Percentiles rank a stretch among this genome's conserved stretches.
Evolutionary conservation across 164 flowering plant species (phyloP).

Genomic region (Aristolochia californica): DNA sequence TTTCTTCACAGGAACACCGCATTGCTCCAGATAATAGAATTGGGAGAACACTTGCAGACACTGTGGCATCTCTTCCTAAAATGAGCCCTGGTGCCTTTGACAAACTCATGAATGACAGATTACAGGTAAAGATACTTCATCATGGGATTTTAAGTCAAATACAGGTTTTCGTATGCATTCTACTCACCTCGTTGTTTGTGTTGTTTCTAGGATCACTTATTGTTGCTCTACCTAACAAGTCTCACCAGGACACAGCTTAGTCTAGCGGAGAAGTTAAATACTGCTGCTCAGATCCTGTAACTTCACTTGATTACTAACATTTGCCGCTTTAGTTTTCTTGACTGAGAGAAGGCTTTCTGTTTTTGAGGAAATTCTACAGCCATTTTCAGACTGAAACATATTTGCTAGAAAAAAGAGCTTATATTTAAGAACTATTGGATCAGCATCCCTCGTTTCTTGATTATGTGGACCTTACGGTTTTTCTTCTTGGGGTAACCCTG

Average conservation of each 20-base stretch:
- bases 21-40: conserved; percentile 57
- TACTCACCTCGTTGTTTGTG: background rate
- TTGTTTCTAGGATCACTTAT: conserved; percentile 56
- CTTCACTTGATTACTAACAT: background rate
- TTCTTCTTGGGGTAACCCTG: too few relatives aligned
- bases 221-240: conserved; percentile 75
- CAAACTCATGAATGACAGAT: conserved; percentile 75
- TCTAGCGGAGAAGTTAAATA: conserved; percentile 92
- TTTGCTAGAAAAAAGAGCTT: too few relatives aligned
- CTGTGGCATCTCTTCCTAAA: conserved; percentile 73
- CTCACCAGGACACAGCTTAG: conserved; percentile 85
- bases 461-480: too few relatives aligned
- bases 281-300: conserved; percentile 88
- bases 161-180: background rate
- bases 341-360: background rate
- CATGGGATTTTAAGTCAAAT: background rate
- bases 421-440: too few relatives aligned
- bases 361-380: background rate
- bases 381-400: background rate
- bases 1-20: conserved; percentile 52
- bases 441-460: too few relatives aligned
- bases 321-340: background rate
- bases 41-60: conserved; percentile 65
- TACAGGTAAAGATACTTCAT: conserved; percentile 48
- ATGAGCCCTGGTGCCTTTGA: conserved; percentile 62